Evolutionary conservation across 139 green algal species (phyloP).

Genomic region (Haematococcus lacustris): DNA sequence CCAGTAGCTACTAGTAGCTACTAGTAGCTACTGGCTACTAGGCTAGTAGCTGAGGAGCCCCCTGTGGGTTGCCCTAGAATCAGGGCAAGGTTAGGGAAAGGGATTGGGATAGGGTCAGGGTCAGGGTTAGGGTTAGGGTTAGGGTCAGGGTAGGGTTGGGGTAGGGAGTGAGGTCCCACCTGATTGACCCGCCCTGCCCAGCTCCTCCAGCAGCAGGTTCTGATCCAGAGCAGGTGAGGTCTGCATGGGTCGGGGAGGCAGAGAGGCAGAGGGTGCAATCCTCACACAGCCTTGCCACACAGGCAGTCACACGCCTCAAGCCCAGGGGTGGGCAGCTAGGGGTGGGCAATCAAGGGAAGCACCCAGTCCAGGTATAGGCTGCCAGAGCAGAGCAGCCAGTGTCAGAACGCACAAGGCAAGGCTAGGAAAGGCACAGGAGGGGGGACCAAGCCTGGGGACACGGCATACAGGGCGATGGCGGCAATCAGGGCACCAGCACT

Average conservation of each 20-base stretch:
- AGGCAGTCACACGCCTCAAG: neutral
- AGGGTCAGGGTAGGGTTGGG: too few relatives aligned
- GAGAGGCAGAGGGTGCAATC: neutral
- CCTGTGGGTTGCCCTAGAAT: too few relatives aligned
- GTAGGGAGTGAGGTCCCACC: too few relatives aligned
- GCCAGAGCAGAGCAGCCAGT: neutral
- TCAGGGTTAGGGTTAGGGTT: too few relatives aligned
- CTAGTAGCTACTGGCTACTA: too few relatives aligned
- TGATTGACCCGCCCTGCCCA: neutral
- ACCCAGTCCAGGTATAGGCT: neutral
- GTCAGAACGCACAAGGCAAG: neutral
- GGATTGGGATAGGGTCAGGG: too few relatives aligned
- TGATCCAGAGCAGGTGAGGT: slow-evolving; percentile 16
- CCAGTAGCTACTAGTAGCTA: too few relatives aligned
- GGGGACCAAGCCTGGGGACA: neutral
- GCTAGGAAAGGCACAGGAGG: neutral
- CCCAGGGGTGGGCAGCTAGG: neutral
- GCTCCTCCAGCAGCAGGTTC: neutral
- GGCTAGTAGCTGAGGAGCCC: too few relatives aligned
- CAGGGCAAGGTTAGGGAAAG: too few relatives aligned
- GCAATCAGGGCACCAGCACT: neutral
- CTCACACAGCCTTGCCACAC: neutral
- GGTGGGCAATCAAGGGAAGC: neutral
- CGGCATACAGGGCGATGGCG: too few relatives aligned
- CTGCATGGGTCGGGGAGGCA: neutral